A percentile compares a stretch with the other conserved stretches of the same genome.
Conservation (phyloP, 2,329 filamentous ascomycete species). For the Periconia sp. region DNA sequence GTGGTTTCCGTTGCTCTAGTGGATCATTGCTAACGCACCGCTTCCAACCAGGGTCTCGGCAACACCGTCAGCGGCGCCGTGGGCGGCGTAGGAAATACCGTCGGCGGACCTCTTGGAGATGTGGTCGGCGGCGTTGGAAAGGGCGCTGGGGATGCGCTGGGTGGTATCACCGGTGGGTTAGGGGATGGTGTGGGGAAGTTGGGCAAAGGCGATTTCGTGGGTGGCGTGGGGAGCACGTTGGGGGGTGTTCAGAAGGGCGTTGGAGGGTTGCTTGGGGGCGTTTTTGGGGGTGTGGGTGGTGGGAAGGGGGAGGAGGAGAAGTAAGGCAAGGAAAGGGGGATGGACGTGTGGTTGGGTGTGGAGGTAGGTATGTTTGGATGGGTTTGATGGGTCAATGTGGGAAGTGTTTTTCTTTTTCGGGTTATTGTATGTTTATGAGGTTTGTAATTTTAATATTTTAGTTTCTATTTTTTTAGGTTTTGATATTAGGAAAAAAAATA, state of each 20-base stretch:
- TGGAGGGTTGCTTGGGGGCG: slow-evolving; percentile 38
- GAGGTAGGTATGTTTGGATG: too few relatives aligned
- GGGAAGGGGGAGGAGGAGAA: too few relatives aligned
- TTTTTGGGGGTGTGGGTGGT: slow-evolving; percentile 24
- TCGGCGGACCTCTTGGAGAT: slow-evolving; percentile 44
- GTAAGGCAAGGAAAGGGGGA: too few relatives aligned
- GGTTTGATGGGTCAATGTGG: too few relatives aligned
- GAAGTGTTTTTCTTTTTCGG: too few relatives aligned
- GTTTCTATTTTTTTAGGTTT: too few relatives aligned
- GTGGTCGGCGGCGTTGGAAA: slow-evolving; percentile 48
- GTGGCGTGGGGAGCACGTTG: slow-evolving; percentile 45
- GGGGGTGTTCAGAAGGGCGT: slow-evolving; percentile 45
- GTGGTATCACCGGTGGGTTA: slow-evolving; percentile 45
- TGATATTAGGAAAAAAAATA: too few relatives aligned
- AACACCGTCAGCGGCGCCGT: slow-evolving; percentile 42
- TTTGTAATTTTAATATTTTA: too few relatives aligned
- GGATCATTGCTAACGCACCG: neutral
- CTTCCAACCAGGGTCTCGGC: slow-evolving; percentile 25
- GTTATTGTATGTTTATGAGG: too few relatives aligned
- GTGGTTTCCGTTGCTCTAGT: neutral
- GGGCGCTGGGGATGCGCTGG: slow-evolving; percentile 44
- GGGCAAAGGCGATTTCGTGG: slow-evolving; percentile 48
- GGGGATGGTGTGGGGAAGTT: slow-evolving; percentile 50
- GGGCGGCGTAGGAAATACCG: slow-evolving; percentile 40
- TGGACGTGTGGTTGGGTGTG: too few relatives aligned